A percentile compares a stretch with the other conserved stretches of the same genome.
phyloP scores from a whole-genome alignment of 2,329 filamentous ascomycete species.

The Cladophialophora bantiana region DNA sequence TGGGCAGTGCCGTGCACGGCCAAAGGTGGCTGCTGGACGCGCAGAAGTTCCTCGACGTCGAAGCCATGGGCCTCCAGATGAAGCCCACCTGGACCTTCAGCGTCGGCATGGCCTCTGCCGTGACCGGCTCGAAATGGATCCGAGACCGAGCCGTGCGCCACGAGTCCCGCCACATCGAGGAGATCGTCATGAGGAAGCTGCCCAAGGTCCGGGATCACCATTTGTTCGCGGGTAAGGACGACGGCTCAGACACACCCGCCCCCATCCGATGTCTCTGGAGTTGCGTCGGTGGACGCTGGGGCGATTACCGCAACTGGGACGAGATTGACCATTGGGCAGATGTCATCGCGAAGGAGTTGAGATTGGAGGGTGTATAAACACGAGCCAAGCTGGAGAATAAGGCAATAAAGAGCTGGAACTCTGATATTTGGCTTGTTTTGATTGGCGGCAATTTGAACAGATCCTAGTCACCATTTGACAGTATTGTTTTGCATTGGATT shows the following conservation, averaged over 20 bases:
- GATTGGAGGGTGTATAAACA: constrained; percentile 19
- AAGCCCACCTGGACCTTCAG: constrained; percentile 36
- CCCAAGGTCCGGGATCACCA: constrained; percentile 34
- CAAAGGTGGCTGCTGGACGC: constrained; percentile 33
- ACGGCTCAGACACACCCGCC: constrained; percentile 20
- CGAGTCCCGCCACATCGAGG: constrained; percentile 22
- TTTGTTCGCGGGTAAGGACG: constrained; percentile 34
- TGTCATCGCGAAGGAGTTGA: constrained; percentile 33
- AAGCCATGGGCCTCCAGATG: constrained; percentile 32
- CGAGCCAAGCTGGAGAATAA: neutral
- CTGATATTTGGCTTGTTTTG: neutral
- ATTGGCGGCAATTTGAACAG: neutral
- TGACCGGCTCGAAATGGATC: constrained; percentile 25
- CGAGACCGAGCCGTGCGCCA: constrained; percentile 21
- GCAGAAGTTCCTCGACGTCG: constrained; percentile 34
- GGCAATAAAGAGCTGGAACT: neutral
- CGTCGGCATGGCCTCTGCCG: constrained; percentile 26
- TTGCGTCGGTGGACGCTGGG: constrained; percentile 33
- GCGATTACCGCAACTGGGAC: constrained; percentile 33
- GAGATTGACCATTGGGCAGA: constrained; percentile 34
- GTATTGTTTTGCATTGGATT: neutral
- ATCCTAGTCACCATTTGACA: neutral
- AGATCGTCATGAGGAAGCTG: constrained; percentile 23
- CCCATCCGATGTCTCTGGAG: constrained; percentile 27
- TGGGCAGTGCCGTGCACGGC: constrained; percentile 32